Evolutionary conservation across 2,329 filamentous ascomycete genomes (phyloP).

Genomic region (Aspergillus latus): DNA sequence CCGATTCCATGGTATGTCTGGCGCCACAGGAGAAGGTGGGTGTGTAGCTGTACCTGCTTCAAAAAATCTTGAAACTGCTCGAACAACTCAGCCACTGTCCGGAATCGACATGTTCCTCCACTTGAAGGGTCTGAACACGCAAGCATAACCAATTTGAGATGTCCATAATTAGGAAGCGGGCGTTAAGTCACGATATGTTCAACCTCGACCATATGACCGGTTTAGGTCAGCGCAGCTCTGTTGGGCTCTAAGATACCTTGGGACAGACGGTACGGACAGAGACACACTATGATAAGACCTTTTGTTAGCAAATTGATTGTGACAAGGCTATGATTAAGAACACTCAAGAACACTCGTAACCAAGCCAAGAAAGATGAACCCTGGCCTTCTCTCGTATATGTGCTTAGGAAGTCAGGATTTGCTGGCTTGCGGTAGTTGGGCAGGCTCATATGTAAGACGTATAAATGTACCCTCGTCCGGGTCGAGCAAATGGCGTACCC

Average conservation of each 20-base stretch:
- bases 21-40: conserved; percentile 29
- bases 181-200: conserved; percentile 25
- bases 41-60: conserved; percentile 17
- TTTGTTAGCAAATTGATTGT: conserved; percentile 4
- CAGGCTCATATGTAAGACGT: conserved; percentile 24
- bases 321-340: conserved; percentile 6
- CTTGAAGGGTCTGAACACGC: conserved; percentile 23
- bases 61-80: conserved; percentile 15
- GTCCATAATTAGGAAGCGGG: background rate
- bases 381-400: conserved; percentile 1
- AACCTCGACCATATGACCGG: conserved; percentile 22
- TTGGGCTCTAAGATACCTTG: conserved; percentile 26
- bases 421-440: conserved; percentile 21
- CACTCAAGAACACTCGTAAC: conserved; percentile 32
- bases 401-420: conserved; percentile 14
- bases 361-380: conserved; percentile 31
- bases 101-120: conserved; percentile 18
- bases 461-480: conserved; percentile 28
- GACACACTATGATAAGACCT: conserved; percentile 29
- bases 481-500: conserved; percentile 41
- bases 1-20: conserved; percentile 19
- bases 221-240: conserved; percentile 39
- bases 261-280: conserved; percentile 35
- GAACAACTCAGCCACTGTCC: conserved; percentile 31
- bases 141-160: background rate